Percentiles rank a stretch among this genome's conserved stretches.
Evolutionary conservation across 1,284 basidiomycete species (phyloP).

Genomic region (Hortiboletus rubellus): DNA sequence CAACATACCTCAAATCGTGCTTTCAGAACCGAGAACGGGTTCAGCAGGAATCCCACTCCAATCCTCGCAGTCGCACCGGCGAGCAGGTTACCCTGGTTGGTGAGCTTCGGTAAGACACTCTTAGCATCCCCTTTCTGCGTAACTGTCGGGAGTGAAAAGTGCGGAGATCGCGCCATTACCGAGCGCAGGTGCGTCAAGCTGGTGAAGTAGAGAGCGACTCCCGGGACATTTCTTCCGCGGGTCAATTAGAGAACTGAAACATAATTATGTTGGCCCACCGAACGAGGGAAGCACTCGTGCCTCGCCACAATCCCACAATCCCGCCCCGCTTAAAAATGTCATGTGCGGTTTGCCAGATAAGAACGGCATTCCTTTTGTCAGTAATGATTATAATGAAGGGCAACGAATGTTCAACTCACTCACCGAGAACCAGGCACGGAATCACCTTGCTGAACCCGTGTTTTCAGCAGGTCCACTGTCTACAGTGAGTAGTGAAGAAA

Average conservation of each 20-base stretch:
- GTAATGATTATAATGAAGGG: background rate
- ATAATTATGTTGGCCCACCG: slow-evolving; percentile 46
- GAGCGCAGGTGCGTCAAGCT: slow-evolving; percentile 77
- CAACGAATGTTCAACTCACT: slow-evolving; percentile 16
- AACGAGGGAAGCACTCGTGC: slow-evolving; percentile 78
- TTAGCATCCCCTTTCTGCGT: slow-evolving; percentile 30
- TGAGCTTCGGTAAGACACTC: slow-evolving; percentile 77
- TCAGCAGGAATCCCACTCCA: slow-evolving; percentile 84
- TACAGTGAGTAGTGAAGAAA: background rate
- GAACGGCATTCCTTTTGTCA: slow-evolving; percentile 36
- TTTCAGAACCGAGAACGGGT: slow-evolving; percentile 94
- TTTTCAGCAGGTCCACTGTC: slow-evolving; percentile 87
- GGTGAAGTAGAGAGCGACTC: slow-evolving; percentile 92
- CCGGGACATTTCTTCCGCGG: slow-evolving; percentile 79
- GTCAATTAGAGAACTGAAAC: background rate
- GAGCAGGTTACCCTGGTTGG: slow-evolving; percentile 80
- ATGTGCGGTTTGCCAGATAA: slow-evolving; percentile 53
- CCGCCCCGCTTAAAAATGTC: slow-evolving; percentile 66
- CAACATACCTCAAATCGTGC: slow-evolving; percentile 85
- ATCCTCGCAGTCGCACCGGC: slow-evolving; percentile 89
- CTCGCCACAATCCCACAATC: slow-evolving; percentile 77
- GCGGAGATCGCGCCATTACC: slow-evolving; percentile 64
- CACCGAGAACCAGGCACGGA: slow-evolving; percentile 40
- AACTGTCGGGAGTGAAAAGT: slow-evolving; percentile 49
- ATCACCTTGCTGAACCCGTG: slow-evolving; percentile 80